Base-by-base conservation (phyloP, 306 rosid genomes). In the Vigna unguiculata region DNA sequence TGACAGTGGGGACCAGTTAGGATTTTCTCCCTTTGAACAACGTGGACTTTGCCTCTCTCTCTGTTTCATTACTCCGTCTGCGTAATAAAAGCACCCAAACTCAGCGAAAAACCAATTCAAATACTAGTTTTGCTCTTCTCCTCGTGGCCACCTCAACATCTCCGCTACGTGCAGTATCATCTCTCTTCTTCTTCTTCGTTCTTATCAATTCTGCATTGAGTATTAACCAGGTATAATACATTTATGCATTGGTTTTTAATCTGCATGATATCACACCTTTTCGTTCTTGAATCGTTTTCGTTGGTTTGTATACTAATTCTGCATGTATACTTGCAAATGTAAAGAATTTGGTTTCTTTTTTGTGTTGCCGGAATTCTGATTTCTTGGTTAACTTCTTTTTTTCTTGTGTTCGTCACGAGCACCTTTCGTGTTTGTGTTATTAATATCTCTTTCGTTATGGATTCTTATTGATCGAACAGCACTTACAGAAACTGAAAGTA, bases 261-360 rank as follows among this genome's bases (percentile, higher is more conserved):
- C 24, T 61, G 46, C 68, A 61, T 61, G n/a, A n/a, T 28, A 28
- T 28, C 5, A 28, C 13, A 24, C 9, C 19, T 0, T 57, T 57
- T 57, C 13, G 10, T 57, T 24, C 0, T 57, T 57, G 10, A 24
- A 21, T 22, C 63, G 9, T 30, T 7, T 24, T 8, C 20, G 11
- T 70, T 34, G 7, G 8, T 70, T n/a, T 16, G 28, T 36, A 9
- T 66, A 13, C 51, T 14, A 38, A 9, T 54, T 38, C 4, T 41
- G 53, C 77, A 54, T 71, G 65, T 14, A n/a, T n/a, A 38, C 53
- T 52, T 54, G 36, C 6, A 36, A 71, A 71, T 0, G 6, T 24
- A 4, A 71, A 13, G 51, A 34, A 34, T 38, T 71, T 15, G 7
- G 20, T 19, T 53, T 71, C 52, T 8, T 72, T 24, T 16, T 9